Evolutionary conservation across 768 basidiomycete genomes (phyloP), one percentile per base, ranked within the genome.

Genomic region (Auriscalpium microsporum): DNA sequence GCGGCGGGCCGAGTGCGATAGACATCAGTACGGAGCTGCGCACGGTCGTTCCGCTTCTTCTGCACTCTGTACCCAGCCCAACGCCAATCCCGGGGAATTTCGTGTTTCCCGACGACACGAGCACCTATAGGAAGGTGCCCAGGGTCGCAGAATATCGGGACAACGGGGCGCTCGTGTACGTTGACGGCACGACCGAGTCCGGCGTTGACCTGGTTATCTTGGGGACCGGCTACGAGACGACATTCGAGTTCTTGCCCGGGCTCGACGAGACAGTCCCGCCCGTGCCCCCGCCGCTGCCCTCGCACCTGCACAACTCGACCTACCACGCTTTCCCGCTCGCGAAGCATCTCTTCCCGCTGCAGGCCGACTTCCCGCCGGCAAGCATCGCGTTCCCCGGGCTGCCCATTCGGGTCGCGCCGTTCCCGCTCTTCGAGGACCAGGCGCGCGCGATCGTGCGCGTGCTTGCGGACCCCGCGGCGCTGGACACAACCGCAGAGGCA

Each of bases 391-490:
- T 92, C 67, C 71, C 87, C 50, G 81, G 87, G 2, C 76, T 90
- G 10, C 73, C 74, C 1, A 65, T 73, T 28, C 71, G 73, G 36
- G 81, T 90, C 21, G 77, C 77, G 0, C 93, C 92, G 3, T 78
- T 94, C 56, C 91, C 90, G 1, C 64, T 92, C 0, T 74, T 85
- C 48, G 90, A 96, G 68, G 81, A 80, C 0, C 94, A 95, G 69
- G 84, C 85, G 0, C 79, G 78, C 0, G 84, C 82, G 2, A 75
- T 81, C 8, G 66, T 83, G 19, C 73, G 74, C 21, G 79, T 77
- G 0, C 86, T 88, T 56, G 71, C 71, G 13, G 61, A 81, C 51
- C 82, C 80, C 1, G 65, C 66, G 23, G 67, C 74, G 19, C 68
- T 89, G 8, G 77, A 88, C 58, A 54, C 65, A 35, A 68, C 70